phyloP scores from a whole-genome alignment of 2,329 filamentous ascomycete genomes.

The Hysterium pulicare region DNA sequence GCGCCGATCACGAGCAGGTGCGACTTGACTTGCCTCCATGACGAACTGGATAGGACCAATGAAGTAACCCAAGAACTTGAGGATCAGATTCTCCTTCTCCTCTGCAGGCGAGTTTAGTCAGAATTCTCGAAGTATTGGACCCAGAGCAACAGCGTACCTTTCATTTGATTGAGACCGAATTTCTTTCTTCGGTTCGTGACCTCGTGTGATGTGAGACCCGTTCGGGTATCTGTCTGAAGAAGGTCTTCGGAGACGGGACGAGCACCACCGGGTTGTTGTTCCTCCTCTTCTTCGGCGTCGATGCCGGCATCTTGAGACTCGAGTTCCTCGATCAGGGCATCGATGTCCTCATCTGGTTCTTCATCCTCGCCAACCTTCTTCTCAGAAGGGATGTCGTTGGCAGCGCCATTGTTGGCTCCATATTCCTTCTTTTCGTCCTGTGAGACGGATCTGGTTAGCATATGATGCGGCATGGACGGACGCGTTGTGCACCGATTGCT shows the following conservation, averaged over 20 bases:
- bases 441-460: slow-evolving; percentile 4
- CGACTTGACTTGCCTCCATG: slow-evolving; percentile 64
- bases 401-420: slow-evolving; percentile 10
- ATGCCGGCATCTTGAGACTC: slow-evolving; percentile 74
- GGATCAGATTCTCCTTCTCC: slow-evolving; percentile 78
- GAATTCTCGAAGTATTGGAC: background rate
- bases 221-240: slow-evolving; percentile 70
- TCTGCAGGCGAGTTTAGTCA: slow-evolving; percentile 44
- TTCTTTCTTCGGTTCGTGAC: slow-evolving; percentile 63
- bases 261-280: slow-evolving; percentile 51
- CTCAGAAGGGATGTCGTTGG: slow-evolving; percentile 16
- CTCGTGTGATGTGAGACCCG: slow-evolving; percentile 70
- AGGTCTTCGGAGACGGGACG: slow-evolving; percentile 69
- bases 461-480: background rate
- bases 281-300: slow-evolving; percentile 62
- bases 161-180: slow-evolving; percentile 85
- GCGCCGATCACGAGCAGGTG: background rate
- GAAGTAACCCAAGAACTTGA: slow-evolving; percentile 82
- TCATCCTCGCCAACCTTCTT: slow-evolving; percentile 53
- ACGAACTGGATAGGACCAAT: slow-evolving; percentile 89
- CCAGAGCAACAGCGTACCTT: slow-evolving; percentile 37
- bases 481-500: background rate
- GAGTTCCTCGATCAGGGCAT: slow-evolving; percentile 81
- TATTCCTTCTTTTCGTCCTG: slow-evolving; percentile 29
- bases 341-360: slow-evolving; percentile 79